phyloP scores from a whole-genome alignment of 2,329 filamentous ascomycete genomes.

The Claviceps capensis region DNA sequence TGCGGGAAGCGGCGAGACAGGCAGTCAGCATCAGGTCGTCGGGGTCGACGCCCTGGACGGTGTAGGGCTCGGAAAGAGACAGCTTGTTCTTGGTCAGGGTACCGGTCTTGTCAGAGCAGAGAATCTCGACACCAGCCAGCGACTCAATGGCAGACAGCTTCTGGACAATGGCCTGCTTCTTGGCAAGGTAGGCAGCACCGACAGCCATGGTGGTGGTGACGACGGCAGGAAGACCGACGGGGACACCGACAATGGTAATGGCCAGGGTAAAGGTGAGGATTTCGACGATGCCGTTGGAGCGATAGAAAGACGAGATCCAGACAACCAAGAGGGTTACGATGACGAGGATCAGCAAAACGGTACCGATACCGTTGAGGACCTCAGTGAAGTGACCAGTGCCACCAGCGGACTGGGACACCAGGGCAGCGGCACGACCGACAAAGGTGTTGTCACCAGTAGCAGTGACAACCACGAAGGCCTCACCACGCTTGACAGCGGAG shows the following conservation, averaged over 20 bases:
- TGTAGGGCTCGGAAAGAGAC: slow-evolving; percentile 73
- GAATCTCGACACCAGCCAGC: slow-evolving; percentile 81
- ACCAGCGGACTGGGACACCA: slow-evolving; percentile 63
- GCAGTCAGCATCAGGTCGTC: slow-evolving; percentile 89
- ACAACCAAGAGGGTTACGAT: slow-evolving; percentile 68
- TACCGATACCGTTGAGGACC: slow-evolving; percentile 78
- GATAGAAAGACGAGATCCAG: slow-evolving; percentile 81
- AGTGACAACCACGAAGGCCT: slow-evolving; percentile 70
- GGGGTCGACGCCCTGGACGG: slow-evolving; percentile 65
- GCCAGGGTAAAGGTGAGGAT: slow-evolving; percentile 79
- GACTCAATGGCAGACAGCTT: slow-evolving; percentile 88
- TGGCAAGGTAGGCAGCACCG: slow-evolving; percentile 79
- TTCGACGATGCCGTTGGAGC: slow-evolving; percentile 62
- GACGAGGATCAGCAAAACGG: slow-evolving; percentile 64
- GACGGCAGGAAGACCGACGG: slow-evolving; percentile 84
- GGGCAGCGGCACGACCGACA: slow-evolving; percentile 75
- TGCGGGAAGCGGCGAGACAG: slow-evolving; percentile 77
- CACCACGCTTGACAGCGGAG: slow-evolving; percentile 80
- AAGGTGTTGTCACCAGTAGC: slow-evolving; percentile 82
- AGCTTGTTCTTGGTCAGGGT: slow-evolving; percentile 92
- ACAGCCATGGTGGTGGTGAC: slow-evolving; percentile 93
- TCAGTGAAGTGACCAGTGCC: slow-evolving; percentile 81
- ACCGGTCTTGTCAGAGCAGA: slow-evolving; percentile 75
- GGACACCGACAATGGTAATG: slow-evolving; percentile 84
- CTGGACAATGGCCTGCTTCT: slow-evolving; percentile 87